Evolutionary conservation across 345 rosid species (phyloP).

Genomic region (Populus deltoides): DNA sequence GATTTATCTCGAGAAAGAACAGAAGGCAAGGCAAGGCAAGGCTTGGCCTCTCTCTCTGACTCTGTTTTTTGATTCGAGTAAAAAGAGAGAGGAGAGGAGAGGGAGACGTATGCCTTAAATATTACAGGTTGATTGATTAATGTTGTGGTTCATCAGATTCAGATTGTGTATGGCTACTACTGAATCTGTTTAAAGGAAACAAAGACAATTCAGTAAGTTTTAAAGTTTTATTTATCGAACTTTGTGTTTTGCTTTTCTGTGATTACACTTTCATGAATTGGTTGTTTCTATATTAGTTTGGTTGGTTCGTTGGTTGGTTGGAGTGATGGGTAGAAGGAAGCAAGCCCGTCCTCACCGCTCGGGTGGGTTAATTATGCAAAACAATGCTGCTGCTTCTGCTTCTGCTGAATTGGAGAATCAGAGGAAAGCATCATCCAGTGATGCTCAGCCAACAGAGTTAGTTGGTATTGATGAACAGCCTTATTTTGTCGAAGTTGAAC

Average conservation of each 20-base stretch:
- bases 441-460: conserved; percentile 17
- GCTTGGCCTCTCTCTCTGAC: no score
- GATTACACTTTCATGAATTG: neutral
- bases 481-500: conserved; percentile 51
- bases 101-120: no score
- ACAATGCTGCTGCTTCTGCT: conserved; percentile 20
- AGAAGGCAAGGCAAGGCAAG: no score
- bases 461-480: conserved; percentile 45
- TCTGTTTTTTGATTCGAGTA: no score
- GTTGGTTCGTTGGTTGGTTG: conserved; percentile 11
- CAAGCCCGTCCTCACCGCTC: conserved; percentile 76
- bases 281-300: conserved; percentile 13
- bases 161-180: neutral
- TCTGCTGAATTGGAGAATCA: conserved; percentile 27
- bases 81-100: no score
- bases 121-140: no score
- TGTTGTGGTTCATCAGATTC: no score
- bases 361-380: conserved; percentile 37
- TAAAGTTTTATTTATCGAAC: no score
- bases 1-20: no score
- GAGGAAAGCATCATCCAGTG: conserved; percentile 16
- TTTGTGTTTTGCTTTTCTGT: no score
- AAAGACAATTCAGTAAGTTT: neutral
- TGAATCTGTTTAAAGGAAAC: neutral
- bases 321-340: conserved; percentile 87